Evolutionary conservation across 192 early-diverging fungal species (phyloP).

Genomic region (Coemansia sp.): DNA sequence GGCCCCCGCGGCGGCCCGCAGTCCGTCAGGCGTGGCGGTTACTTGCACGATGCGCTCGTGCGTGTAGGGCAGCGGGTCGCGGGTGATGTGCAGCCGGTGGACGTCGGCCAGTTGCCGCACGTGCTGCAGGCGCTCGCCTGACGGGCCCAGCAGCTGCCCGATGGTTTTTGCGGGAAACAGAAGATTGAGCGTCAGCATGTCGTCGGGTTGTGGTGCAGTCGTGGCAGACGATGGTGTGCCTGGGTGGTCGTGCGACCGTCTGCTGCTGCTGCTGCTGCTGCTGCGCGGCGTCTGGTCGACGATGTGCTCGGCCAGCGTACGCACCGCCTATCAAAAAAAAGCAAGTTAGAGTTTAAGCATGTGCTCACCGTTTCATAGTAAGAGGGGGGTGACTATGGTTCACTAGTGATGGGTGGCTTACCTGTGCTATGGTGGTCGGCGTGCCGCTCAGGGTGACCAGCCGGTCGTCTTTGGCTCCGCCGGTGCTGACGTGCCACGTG

Average conservation of each 20-base stretch:
- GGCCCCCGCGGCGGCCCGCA: constrained; percentile 9
- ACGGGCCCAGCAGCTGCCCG: constrained; percentile 26
- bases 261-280: neutral
- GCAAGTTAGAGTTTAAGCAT: neutral
- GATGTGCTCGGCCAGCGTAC: constrained; percentile 34
- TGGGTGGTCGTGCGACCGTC: too few species aligned
- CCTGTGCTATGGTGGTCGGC: constrained; percentile 15
- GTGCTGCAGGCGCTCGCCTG: constrained; percentile 18
- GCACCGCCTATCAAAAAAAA: constrained; percentile 23
- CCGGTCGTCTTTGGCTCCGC: constrained; percentile 27
- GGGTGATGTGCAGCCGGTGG: constrained; percentile 24
- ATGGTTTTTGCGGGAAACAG: constrained; percentile 36
- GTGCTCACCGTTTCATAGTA: too few species aligned
- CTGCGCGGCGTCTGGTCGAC: constrained; percentile 12
- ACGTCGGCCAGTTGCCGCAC: constrained; percentile 19
- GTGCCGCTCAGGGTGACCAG: constrained; percentile 35
- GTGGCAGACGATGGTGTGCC: too few species aligned
- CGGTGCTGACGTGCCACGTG: constrained; percentile 32
- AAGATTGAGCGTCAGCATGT: constrained; percentile 16
- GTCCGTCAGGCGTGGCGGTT: constrained; percentile 14
- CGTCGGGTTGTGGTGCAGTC: neutral
- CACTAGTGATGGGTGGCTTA: constrained; percentile 35
- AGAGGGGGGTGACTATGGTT: too few species aligned
- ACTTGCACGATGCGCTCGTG: constrained; percentile 43
- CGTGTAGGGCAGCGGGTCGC: constrained; percentile 26